phyloP scores from a whole-genome alignment of 768 basidiomycete species.

The Kwoniella shandongensis region DNA sequence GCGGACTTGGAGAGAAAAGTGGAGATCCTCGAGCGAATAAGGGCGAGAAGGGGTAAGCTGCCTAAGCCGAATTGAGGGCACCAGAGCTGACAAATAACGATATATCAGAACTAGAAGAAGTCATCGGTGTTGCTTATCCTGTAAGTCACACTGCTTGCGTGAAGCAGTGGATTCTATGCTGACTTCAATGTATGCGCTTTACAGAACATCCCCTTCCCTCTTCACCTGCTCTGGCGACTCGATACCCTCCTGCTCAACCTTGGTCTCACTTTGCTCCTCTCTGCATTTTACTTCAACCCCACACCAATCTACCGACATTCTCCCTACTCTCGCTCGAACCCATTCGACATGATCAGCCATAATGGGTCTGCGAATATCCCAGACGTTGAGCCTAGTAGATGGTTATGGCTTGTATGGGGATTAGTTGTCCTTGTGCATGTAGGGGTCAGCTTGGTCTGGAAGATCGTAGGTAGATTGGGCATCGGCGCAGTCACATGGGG shows the following conservation, averaged over 20 bases:
- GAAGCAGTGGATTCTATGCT: not conserved
- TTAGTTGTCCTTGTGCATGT: constrained; percentile 38
- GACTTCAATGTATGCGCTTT: not conserved
- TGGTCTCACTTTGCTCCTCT: constrained; percentile 48
- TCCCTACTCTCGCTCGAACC: not conserved
- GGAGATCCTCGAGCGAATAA: constrained; percentile 47
- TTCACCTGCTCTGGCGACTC: constrained; percentile 51
- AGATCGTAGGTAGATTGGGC: constrained; percentile 46
- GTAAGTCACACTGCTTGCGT: constrained; percentile 28
- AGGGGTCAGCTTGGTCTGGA: constrained; percentile 44
- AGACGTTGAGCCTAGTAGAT: constrained; percentile 25
- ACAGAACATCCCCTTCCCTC: constrained; percentile 50
- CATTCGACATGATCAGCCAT: not conserved
- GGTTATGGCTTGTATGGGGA: constrained; percentile 44
- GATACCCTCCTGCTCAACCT: constrained; percentile 52
- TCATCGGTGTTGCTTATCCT: constrained; percentile 49
- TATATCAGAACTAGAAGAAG: constrained; percentile 45
- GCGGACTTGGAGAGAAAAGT: constrained; percentile 48
- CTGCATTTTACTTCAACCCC: constrained; percentile 52
- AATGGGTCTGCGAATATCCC: constrained; percentile 13
- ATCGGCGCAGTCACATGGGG: constrained; percentile 53
- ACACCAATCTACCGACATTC: constrained; percentile 44
- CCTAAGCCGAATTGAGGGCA: not conserved
- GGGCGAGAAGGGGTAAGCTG: constrained; percentile 44
- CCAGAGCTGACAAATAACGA: not conserved